These are phyloP conservation scores for Candida coleopterorum DNA, from an alignment of 805 yeast genomes.

Conservation along the genomic window DNA sequence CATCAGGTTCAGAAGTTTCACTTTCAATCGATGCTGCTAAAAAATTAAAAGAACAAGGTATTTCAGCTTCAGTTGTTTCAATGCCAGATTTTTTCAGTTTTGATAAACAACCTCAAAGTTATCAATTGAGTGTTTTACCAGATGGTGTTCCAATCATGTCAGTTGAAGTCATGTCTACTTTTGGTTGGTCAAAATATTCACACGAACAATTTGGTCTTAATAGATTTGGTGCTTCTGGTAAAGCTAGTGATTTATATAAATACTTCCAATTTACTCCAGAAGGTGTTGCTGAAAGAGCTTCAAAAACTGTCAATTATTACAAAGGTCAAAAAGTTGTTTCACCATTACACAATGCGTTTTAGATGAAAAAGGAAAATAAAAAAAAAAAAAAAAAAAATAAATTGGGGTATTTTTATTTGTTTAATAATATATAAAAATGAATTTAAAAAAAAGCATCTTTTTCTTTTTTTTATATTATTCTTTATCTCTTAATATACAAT, in stretches of 20 bases:
- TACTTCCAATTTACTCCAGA: constrained; percentile 87
- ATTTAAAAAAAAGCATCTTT: not conserved
- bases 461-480: not conserved
- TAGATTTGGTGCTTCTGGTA: constrained; percentile 96
- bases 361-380: constrained; percentile 12
- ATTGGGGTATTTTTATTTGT: too few relatives aligned
- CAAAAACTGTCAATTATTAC: constrained; percentile 75
- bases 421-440: not conserved
- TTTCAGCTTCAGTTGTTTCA: constrained; percentile 80
- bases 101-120: constrained; percentile 75
- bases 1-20: constrained; percentile 94
- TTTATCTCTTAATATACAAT: constrained; percentile 4
- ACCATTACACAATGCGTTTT: constrained; percentile 78
- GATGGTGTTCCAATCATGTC: constrained; percentile 91
- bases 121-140: constrained; percentile 84
- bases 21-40: constrained; percentile 80
- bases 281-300: constrained; percentile 84
- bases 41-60: constrained; percentile 59
- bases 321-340: constrained; percentile 67
- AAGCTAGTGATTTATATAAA: constrained; percentile 77
- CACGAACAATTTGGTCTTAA: constrained; percentile 95
- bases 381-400: too few relatives aligned
- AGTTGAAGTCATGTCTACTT: constrained; percentile 86
- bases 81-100: constrained; percentile 91
- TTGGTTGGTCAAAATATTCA: constrained; percentile 92